Conservation (phyloP, 768 basidiomycete genomes). For the Kwoniella bestiolae region DNA sequence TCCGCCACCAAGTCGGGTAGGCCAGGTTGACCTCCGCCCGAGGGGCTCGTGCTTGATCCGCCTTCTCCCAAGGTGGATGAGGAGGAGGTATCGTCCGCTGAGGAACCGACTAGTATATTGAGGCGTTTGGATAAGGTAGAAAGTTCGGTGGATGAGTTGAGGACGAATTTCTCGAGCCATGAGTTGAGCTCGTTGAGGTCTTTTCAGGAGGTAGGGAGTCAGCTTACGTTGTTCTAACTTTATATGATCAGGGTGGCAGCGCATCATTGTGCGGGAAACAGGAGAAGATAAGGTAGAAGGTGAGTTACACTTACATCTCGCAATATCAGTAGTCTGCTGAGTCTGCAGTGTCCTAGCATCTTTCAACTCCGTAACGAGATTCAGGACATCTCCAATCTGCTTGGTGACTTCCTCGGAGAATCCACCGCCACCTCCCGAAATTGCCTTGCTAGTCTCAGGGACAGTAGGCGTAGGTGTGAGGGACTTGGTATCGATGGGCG, state of each 20-base stretch:
- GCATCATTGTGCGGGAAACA: too few relatives aligned
- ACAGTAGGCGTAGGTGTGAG: neutral
- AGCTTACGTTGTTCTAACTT: neutral
- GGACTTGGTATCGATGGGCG: neutral
- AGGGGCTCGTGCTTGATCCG: neutral
- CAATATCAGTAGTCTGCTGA: conserved; percentile 57
- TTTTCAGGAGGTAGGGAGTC: conserved; percentile 16
- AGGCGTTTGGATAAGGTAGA: conserved; percentile 67
- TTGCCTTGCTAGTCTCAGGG: neutral
- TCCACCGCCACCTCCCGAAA: neutral
- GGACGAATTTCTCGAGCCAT: conserved; percentile 86
- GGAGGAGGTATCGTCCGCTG: conserved; percentile 2
- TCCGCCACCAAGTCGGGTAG: conserved; percentile 57
- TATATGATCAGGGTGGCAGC: too few relatives aligned
- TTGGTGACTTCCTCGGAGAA: conserved; percentile 27
- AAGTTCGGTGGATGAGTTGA: conserved; percentile 74
- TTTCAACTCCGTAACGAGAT: conserved; percentile 49
- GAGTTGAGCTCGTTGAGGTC: conserved; percentile 56
- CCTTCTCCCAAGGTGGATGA: neutral
- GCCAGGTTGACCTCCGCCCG: conserved; percentile 31
- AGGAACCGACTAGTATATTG: conserved; percentile 63
- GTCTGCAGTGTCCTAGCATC: conserved; percentile 49
- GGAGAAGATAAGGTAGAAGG: too few relatives aligned
- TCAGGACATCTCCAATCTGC: conserved; percentile 49
- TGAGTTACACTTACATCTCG: conserved; percentile 44